phyloP scores from a whole-genome alignment of 2,329 filamentous ascomycete genomes.

The Botryotinia narcissicola region DNA sequence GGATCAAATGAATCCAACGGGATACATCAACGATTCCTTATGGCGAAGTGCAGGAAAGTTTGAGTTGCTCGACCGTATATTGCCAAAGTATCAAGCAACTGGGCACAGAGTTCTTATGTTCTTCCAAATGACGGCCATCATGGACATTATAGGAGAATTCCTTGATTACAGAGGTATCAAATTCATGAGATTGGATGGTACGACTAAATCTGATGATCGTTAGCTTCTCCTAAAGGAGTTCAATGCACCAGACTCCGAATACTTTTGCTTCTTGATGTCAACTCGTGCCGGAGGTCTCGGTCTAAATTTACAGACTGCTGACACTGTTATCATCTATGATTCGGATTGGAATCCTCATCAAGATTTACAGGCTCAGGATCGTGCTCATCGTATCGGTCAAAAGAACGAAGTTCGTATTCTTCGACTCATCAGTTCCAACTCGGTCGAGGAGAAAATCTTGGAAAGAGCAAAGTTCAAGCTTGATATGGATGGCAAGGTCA shows the following conservation, averaged over 20 bases:
- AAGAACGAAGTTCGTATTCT: conserved; percentile 99
- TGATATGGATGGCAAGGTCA: conserved; percentile 99
- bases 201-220: conserved; percentile 95
- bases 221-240: conserved; percentile 86
- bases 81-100: conserved; percentile 89
- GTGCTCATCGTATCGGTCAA: conserved; percentile 98
- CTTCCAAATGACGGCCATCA: conserved; percentile 99
- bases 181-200: conserved; percentile 92
- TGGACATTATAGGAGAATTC: conserved; percentile 99
- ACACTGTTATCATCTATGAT: conserved; percentile 99
- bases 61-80: conserved; percentile 84
- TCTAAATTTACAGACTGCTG: conserved; percentile 93
- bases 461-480: conserved; percentile 97
- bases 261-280: conserved; percentile 98
- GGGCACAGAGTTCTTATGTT: conserved; percentile 98
- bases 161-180: conserved; percentile 77
- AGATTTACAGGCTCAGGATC: conserved; percentile 98
- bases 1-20: conserved; percentile 92
- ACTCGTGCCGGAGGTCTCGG: conserved; percentile 97
- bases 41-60: conserved; percentile 98
- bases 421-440: conserved; percentile 92
- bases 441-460: conserved; percentile 97
- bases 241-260: conserved; percentile 85
- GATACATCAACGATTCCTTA: conserved; percentile 83
- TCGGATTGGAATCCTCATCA: conserved; percentile 99